Percentiles rank a stretch among this genome's conserved stretches.
Evolutionary conservation across 768 basidiomycete species (phyloP).

Genomic region (Rhizopogon salebrosus): DNA sequence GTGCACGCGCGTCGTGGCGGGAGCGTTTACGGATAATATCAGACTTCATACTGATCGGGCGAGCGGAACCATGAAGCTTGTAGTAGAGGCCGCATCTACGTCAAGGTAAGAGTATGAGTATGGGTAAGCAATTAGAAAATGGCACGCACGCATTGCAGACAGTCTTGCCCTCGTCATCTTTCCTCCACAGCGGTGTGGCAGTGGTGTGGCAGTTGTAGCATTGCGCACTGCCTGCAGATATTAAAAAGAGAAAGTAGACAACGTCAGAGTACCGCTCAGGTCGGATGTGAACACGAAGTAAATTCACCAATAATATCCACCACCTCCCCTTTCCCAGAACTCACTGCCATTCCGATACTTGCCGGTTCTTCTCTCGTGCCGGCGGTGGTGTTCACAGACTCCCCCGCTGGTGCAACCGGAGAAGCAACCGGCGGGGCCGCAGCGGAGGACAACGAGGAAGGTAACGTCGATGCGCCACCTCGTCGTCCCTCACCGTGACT

Average conservation of each 20-base stretch:
- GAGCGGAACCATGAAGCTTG: conserved; percentile 80
- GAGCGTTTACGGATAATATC: conserved; percentile 87
- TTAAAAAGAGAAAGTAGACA: neutral
- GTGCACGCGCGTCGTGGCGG: conserved; percentile 70
- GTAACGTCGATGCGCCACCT: neutral
- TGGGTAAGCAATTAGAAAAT: conserved; percentile 7
- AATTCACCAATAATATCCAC: conserved; percentile 69
- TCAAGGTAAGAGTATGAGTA: neutral
- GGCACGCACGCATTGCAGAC: conserved; percentile 81
- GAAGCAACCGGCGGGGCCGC: neutral
- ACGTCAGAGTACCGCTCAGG: conserved; percentile 2
- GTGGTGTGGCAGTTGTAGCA: conserved; percentile 91
- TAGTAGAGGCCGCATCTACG: conserved; percentile 77
- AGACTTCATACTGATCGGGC: conserved; percentile 89
- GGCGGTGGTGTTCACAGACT: neutral
- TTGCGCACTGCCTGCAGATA: conserved; percentile 50
- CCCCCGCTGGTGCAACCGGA: neutral
- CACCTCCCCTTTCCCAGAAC: conserved; percentile 42
- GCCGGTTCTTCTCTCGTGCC: conserved; percentile 30
- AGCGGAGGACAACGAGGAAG: neutral
- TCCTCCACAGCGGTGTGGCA: conserved; percentile 84
- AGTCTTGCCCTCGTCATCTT: conserved; percentile 88
- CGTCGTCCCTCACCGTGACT: conserved; percentile 65
- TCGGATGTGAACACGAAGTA: conserved; percentile 24
- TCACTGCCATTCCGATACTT: conserved; percentile 21